Evolutionary conservation across 371 early-diverging fungal species (phyloP).

Genomic region (Massospora cicadina): DNA sequence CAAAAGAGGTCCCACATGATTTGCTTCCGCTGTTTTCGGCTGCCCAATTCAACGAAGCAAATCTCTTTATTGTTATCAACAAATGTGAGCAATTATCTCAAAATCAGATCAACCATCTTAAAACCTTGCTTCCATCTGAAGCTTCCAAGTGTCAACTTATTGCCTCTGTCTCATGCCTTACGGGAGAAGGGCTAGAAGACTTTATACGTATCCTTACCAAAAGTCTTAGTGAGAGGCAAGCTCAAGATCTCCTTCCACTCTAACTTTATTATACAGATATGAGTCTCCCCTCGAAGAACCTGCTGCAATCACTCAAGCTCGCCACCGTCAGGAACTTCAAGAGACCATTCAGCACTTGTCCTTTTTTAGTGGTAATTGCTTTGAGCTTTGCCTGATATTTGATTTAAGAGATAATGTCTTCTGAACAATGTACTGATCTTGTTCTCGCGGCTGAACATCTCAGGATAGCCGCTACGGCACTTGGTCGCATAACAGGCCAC

Average conservation of each 20-base stretch:
- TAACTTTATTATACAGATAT: not conserved
- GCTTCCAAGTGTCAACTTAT: not conserved
- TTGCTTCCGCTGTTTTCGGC: not conserved
- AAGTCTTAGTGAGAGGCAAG: not conserved
- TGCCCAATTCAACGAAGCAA: no score
- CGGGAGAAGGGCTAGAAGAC: not conserved
- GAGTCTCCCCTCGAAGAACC: not conserved
- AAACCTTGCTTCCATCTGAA: not conserved
- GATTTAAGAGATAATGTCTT: slow-evolving; percentile 3
- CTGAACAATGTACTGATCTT: slow-evolving; percentile 18
- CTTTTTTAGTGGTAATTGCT: slow-evolving; percentile 27
- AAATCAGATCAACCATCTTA: not conserved
- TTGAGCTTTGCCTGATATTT: not conserved
- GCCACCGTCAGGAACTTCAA: slow-evolving; percentile 50
- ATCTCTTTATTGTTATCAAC: slow-evolving; percentile 9
- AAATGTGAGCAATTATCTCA: not conserved
- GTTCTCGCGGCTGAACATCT: slow-evolving; percentile 67
- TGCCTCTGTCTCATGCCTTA: slow-evolving; percentile 1
- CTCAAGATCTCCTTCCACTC: not conserved
- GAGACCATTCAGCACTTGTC: slow-evolving; percentile 33
- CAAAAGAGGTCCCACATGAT: not conserved
- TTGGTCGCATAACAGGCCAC: slow-evolving; percentile 58
- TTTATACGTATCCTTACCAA: not conserved
- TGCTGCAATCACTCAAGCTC: slow-evolving; percentile 41
- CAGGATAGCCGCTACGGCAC: slow-evolving; percentile 40